These are phyloP conservation scores for Coemansia sp. DNA, from an alignment of 192 early-diverging fungal species.

Conservation along the genomic window DNA sequence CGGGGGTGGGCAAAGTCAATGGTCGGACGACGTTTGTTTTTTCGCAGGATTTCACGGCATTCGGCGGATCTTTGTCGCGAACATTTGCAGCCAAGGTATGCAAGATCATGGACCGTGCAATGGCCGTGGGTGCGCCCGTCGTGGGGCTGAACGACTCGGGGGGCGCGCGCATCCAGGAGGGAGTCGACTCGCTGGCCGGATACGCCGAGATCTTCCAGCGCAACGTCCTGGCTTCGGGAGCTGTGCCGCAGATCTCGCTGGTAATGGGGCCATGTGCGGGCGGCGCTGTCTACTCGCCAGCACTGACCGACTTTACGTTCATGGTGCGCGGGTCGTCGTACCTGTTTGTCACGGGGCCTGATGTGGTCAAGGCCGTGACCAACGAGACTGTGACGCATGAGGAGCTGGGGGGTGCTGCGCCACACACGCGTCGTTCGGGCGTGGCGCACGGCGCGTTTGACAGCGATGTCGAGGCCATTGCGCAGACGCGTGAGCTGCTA, in stretches of 20 bases:
- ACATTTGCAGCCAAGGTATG: slow-evolving; percentile 90
- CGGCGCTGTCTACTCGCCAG: slow-evolving; percentile 96
- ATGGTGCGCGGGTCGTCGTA: slow-evolving; percentile 97
- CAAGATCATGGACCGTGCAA: slow-evolving; percentile 92
- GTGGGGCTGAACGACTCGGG: slow-evolving; percentile 97
- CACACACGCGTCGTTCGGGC: slow-evolving; percentile 88
- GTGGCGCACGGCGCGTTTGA: slow-evolving; percentile 92
- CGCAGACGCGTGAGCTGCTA: slow-evolving; percentile 76
- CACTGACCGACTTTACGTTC: slow-evolving; percentile 94
- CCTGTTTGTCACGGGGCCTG: slow-evolving; percentile 96
- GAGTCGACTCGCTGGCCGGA: slow-evolving; percentile 92
- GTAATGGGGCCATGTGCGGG: slow-evolving; percentile 99
- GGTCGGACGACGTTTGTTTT: slow-evolving; percentile 88
- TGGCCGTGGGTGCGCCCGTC: slow-evolving; percentile 90
- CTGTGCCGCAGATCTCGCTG: slow-evolving; percentile 92
- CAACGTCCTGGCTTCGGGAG: slow-evolving; percentile 91
- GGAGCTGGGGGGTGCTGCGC: slow-evolving; percentile 87
- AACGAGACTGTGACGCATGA: slow-evolving; percentile 95
- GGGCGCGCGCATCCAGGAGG: slow-evolving; percentile 97
- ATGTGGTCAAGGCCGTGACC: slow-evolving; percentile 94
- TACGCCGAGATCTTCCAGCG: slow-evolving; percentile 96
- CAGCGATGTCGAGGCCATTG: slow-evolving; percentile 89
- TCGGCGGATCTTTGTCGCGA: slow-evolving; percentile 85
- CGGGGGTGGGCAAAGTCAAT: slow-evolving; percentile 92
- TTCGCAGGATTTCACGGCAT: slow-evolving; percentile 93